These are phyloP conservation scores for Nemophila menziesii DNA, from an alignment of 257 asterid genomes.

Conservation along the genomic window DNA sequence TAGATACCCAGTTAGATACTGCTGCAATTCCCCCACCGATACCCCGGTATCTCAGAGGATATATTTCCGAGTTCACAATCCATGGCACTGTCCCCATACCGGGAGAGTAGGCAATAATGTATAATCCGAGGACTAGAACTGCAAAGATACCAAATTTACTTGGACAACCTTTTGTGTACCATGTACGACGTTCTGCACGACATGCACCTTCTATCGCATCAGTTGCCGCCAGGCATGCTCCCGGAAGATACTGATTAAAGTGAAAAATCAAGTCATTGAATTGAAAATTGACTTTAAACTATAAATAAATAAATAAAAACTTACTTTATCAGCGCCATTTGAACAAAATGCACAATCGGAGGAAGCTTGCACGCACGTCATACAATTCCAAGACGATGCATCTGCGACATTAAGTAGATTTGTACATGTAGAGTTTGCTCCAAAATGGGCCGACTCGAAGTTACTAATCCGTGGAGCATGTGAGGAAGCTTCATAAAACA, in stretches of 20 bases:
- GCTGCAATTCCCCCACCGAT: slow-evolving; percentile 82
- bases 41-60: slow-evolving; percentile 59
- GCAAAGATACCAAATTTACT: slow-evolving; percentile 49
- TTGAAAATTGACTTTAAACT: not conserved
- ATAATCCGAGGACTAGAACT: slow-evolving; percentile 43
- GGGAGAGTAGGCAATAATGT: slow-evolving; percentile 58
- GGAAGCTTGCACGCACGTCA: slow-evolving; percentile 34
- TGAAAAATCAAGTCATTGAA: not conserved
- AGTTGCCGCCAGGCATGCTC: slow-evolving; percentile 43
- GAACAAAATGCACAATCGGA: slow-evolving; percentile 50
- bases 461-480: slow-evolving; percentile 38
- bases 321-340: slow-evolving; percentile 32
- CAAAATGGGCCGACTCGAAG: slow-evolving; percentile 40
- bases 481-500: slow-evolving; percentile 34
- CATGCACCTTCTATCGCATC: slow-evolving; percentile 22
- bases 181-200: slow-evolving; percentile 25
- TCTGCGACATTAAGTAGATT: slow-evolving; percentile 19
- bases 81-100: slow-evolving; percentile 78
- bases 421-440: slow-evolving; percentile 45
- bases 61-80: slow-evolving; percentile 79
- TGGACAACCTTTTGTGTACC: slow-evolving; percentile 73
- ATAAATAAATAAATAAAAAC: slow-evolving; percentile 2
- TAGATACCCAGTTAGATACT: slow-evolving; percentile 64
- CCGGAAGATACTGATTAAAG: slow-evolving; percentile 33
- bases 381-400: slow-evolving; percentile 43